phyloP scores from a whole-genome alignment of 768 basidiomycete species.

The Amanita phalloides region DNA sequence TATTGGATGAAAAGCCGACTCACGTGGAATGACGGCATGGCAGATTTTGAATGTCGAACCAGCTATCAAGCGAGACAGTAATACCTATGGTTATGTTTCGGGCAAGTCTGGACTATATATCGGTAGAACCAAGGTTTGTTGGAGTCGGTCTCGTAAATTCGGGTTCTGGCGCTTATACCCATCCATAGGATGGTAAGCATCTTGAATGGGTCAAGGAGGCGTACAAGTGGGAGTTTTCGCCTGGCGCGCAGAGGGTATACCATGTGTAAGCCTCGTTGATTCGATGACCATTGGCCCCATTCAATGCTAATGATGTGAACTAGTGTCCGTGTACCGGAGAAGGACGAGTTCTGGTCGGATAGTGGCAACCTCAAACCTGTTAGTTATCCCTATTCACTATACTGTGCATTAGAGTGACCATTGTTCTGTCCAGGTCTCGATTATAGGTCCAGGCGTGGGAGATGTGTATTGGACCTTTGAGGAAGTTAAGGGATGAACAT shows the following conservation, averaged over 20 bases:
- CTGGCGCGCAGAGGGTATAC: neutral
- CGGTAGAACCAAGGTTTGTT: neutral
- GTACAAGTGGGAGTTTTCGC: neutral
- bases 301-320: neutral
- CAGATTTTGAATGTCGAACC: neutral
- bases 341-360: neutral
- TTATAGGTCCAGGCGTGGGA: neutral
- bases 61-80: neutral
- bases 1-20: neutral
- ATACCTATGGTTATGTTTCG: neutral
- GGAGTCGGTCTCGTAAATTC: neutral
- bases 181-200: neutral
- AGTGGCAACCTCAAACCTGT: neutral
- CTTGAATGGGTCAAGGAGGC: neutral
- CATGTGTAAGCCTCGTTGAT: neutral
- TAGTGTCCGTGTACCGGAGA: neutral
- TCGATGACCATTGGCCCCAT: neutral
- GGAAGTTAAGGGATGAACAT: neutral
- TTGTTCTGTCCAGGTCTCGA: neutral
- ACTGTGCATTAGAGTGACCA: neutral
- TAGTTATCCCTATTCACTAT: neutral
- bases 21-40: too few relatives aligned
- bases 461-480: neutral
- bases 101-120: neutral
- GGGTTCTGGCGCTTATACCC: neutral